These are phyloP conservation scores for Climacium dendroides DNA, from an alignment of 225 moss, liverwort and hornwort genomes.

Conservation along the genomic window DNA sequence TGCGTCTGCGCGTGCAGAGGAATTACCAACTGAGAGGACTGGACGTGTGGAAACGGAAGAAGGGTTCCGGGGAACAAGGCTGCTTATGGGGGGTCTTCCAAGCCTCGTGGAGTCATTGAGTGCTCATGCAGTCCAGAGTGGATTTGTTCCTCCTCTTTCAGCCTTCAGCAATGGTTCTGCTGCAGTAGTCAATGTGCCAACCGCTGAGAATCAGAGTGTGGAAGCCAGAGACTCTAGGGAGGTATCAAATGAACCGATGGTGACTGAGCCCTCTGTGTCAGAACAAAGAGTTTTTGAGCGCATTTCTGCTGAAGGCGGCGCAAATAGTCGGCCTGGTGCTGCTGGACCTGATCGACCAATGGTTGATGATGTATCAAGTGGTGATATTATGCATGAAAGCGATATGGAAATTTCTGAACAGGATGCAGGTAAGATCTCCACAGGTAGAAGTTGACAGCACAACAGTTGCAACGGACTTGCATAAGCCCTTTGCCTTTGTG, in stretches of 20 bases:
- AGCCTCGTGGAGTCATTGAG: constrained; percentile 58
- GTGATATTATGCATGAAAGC: constrained; percentile 8
- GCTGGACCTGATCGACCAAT: constrained; percentile 8
- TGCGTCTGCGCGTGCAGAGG: constrained; percentile 44
- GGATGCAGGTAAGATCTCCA: constrained; percentile 44
- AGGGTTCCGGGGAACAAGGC: constrained; percentile 90
- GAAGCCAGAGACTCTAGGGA: background rate
- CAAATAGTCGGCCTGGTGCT: constrained; percentile 19
- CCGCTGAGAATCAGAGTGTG: background rate
- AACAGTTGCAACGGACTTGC: constrained; percentile 11
- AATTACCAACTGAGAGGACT: constrained; percentile 53
- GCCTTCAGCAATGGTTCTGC: constrained; percentile 33
- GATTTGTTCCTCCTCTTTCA: constrained; percentile 22
- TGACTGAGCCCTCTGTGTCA: background rate
- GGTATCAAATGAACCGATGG: constrained; percentile 14
- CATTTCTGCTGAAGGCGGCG: constrained; percentile 17
- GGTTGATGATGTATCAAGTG: constrained; percentile 34
- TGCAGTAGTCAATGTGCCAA: background rate
- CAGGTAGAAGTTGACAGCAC: constrained; percentile 24
- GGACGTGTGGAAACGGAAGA: constrained; percentile 83
- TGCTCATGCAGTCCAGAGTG: constrained; percentile 52
- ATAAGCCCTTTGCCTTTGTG: background rate
- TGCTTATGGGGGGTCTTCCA: constrained; percentile 89
- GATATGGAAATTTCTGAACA: constrained; percentile 34
- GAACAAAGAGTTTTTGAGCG: constrained; percentile 6